Evolutionary conservation across 257 asterid species (phyloP), one percentile per base, ranked within the genome.

Genomic region (Fraxinus pennsylvanica): DNA sequence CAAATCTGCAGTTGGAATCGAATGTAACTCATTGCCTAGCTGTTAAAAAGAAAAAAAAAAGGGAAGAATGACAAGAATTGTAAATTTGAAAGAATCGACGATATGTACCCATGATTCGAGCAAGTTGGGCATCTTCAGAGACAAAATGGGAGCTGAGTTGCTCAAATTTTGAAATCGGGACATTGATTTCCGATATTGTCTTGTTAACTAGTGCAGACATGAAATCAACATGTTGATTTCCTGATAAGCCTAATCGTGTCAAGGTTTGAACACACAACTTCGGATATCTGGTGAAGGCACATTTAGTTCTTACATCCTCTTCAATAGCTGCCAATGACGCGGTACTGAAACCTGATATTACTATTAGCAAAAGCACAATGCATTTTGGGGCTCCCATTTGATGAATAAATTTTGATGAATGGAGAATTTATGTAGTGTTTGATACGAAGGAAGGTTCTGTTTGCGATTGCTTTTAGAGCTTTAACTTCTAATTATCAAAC

Each of bases 231-330:
- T 63, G 33, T 5, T 79, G 82, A 74, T 80, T 69, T 3, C 35
- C 70, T 1, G 87, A 77, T 63, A 36, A 27, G 36, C 83, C 47
- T 41, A 71, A 82, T 61, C 30, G 79, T 50, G 80, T 30, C 76
- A 90, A 75, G 74, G 89, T 83, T 73, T 87, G 87, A 61, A 72
- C 82, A 74, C 97, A 93, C 84, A 93, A 73, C 9, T 76, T 76
- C 3, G 96, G 97, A 77, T 81, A 90, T 50, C 91, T 85, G 36
- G 98, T 87, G 84, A 85, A 84, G 78, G 87, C 87, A 85, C 97
- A 93, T 36, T 87, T 73, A 30, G 69, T 59, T 67, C 57, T 78
- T n/a, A 87, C 75, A 17, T 79, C 80, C 25, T 76, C 81, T 17
- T 78, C 76, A 32, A 43, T 39, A 57, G 66, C 25, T 5, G 82